Evolutionary conservation across 1,284 basidiomycete genomes (phyloP).

Genomic region (Ceratobasidium sp.): DNA sequence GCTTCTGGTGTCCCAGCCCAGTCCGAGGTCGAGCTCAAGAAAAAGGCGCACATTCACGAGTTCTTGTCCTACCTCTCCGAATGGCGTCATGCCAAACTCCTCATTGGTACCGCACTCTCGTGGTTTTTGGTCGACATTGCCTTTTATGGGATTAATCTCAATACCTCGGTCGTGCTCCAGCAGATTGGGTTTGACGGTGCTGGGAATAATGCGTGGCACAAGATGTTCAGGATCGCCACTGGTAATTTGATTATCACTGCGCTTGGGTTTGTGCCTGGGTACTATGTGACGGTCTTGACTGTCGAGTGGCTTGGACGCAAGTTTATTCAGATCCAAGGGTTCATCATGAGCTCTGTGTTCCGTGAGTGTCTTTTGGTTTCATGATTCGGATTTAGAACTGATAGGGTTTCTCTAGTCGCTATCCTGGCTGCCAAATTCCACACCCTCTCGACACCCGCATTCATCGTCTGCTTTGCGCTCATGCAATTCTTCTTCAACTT

Average conservation of each 20-base stretch:
- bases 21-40: conserved; percentile 40
- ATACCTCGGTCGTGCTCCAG: conserved; percentile 75
- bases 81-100: conserved; percentile 69
- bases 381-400: conserved; percentile 11
- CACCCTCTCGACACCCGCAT: conserved; percentile 40
- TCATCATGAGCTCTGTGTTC: conserved; percentile 43
- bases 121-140: conserved; percentile 69
- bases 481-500: conserved; percentile 50
- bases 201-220: conserved; percentile 64
- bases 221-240: conserved; percentile 67
- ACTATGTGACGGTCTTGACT: conserved; percentile 45
- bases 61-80: conserved; percentile 64
- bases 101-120: conserved; percentile 64
- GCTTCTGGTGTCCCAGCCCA: conserved; percentile 42
- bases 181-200: conserved; percentile 70
- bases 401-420: conserved; percentile 42
- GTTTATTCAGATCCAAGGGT: conserved; percentile 50
- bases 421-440: conserved; percentile 49
- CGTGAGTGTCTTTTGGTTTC: background rate
- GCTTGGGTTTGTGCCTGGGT: conserved; percentile 47
- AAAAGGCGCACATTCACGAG: conserved; percentile 49
- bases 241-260: conserved; percentile 75
- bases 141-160: conserved; percentile 82
- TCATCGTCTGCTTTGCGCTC: conserved; percentile 46
- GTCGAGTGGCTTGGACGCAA: conserved; percentile 49